Evolutionary conservation across 306 rosid genomes (phyloP), one percentile per base, ranked within the genome.

Genomic region (Hippophae rhamnoides): DNA sequence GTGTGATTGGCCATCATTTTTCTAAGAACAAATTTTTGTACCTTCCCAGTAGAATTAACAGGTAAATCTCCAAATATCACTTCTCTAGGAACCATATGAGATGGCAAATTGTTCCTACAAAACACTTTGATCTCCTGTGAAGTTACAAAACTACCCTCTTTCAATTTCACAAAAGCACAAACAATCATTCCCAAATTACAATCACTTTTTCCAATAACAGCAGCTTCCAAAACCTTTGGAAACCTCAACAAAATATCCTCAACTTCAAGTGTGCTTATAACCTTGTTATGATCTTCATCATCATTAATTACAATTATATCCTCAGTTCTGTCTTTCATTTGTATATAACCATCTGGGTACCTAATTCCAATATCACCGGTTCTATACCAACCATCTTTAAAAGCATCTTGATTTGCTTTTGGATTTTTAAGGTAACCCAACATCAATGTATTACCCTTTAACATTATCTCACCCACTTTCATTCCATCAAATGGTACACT

Each of bases 401-500:
- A 76, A 27, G 89, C 92, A 26, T 79, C 78, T 25, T 61, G 57
- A 8, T 71, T 79, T 48, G 66, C 81, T 45, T 79, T 71, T 23
- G 80, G 62, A 45, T 74, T 80, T n/a, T 72, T 67, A 6, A 74
- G 65, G 72, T 90, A 90, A 56, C 86, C 89, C 41, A 60, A 41
- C 97, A 86, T 86, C 48, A 87, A 10, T 47, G 84, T 73, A 60
- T 79, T 71, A 57, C 97, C 89, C 61, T 56, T 79, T 14, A 86
- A 63, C 95, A 86, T 79, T 6, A 90, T 78, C 68, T 90, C 94
- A 60, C 97, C 97, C 51, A 84, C 64, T 23, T 86, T 81, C 74
- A 69, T 74, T 12, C 94, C 95, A 58, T 90, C 95, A 8, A 5
- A 64, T 13, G 86, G 76, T 47, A 74, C 71, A 46, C 90, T 81